A percentile compares a stretch with the other conserved stretches of the same genome.
phyloP scores from a whole-genome alignment of 495 filamentous ascomycete genomes.

The Zalerion maritima region DNA sequence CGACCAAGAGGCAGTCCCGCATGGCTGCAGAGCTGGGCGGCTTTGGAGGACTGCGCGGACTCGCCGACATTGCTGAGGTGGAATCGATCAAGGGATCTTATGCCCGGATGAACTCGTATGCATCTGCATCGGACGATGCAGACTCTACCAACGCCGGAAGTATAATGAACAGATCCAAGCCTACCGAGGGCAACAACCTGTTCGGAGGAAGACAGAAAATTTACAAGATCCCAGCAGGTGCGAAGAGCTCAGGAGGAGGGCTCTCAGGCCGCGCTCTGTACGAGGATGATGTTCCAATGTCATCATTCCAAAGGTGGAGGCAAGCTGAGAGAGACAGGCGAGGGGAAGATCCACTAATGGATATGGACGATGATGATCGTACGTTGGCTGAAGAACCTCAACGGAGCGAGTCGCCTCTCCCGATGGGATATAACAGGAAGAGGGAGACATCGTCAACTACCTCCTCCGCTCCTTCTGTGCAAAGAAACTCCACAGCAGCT shows the following conservation, averaged over 20 bases:
- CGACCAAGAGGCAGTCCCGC: slow-evolving; percentile 63
- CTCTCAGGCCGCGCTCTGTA: slow-evolving; percentile 63
- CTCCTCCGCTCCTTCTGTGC: slow-evolving; percentile 53
- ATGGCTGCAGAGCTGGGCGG: slow-evolving; percentile 39
- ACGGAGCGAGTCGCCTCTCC: slow-evolving; percentile 44
- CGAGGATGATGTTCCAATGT: slow-evolving; percentile 69
- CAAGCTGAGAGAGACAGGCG: slow-evolving; percentile 36
- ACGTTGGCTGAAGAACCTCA: slow-evolving; percentile 16
- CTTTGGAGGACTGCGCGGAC: slow-evolving; percentile 31
- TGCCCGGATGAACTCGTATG: slow-evolving; percentile 35
- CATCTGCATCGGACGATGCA: slow-evolving; percentile 57
- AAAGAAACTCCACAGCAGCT: slow-evolving; percentile 73
- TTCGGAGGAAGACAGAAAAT: slow-evolving; percentile 96
- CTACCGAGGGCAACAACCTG: slow-evolving; percentile 79
- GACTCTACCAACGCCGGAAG: slow-evolving; percentile 36
- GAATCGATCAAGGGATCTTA: slow-evolving; percentile 50
- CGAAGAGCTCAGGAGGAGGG: slow-evolving; percentile 27
- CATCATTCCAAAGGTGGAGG: slow-evolving; percentile 61
- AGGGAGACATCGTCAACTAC: slow-evolving; percentile 81
- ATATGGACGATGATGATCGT: slow-evolving; percentile 16
- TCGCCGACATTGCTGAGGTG: slow-evolving; percentile 82
- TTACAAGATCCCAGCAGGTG: slow-evolving; percentile 65
- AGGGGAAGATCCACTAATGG: slow-evolving; percentile 13
- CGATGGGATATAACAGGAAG: slow-evolving; percentile 51
- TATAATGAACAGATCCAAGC: slow-evolving; percentile 72